phyloP scores from a whole-genome alignment of 108 stramenopile species.

The Fistulifera pelliculosa region DNA sequence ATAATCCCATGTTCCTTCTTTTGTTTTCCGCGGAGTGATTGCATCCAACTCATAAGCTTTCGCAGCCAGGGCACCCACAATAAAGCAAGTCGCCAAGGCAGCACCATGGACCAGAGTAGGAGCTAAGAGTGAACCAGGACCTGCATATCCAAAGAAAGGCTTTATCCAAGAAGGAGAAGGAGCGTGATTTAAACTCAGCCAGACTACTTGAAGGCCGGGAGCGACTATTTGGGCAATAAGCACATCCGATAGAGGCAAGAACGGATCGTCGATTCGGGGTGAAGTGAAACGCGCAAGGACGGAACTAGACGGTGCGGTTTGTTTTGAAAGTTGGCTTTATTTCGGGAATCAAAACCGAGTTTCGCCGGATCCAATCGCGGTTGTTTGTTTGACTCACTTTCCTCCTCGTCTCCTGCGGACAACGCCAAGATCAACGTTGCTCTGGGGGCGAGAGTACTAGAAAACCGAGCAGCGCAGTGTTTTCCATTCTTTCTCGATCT shows the following conservation, averaged over 20 bases:
- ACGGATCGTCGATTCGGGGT: slow-evolving; percentile 66
- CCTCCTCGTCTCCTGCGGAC: too few relatives aligned
- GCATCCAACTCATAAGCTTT: slow-evolving; percentile 50
- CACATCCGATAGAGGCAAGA: slow-evolving; percentile 57
- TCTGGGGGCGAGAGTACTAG: too few relatives aligned
- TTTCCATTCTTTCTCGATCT: too few relatives aligned
- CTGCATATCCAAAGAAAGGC: slow-evolving; percentile 35
- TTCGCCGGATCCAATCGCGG: background rate
- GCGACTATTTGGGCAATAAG: slow-evolving; percentile 61
- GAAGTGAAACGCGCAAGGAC: slow-evolving; percentile 43
- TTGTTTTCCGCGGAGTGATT: background rate
- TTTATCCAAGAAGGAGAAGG: slow-evolving; percentile 67
- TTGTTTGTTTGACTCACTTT: background rate
- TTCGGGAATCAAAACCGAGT: slow-evolving; percentile 4
- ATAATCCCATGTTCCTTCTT: background rate
- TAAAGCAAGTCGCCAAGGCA: slow-evolving; percentile 68
- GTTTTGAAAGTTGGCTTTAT: background rate
- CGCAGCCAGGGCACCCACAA: slow-evolving; percentile 60
- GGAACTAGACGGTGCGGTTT: too few relatives aligned
- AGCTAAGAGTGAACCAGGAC: slow-evolving; percentile 53
- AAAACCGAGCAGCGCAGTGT: too few relatives aligned
- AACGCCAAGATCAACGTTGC: too few relatives aligned
- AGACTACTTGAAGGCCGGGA: slow-evolving; percentile 57
- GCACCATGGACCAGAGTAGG: slow-evolving; percentile 75
- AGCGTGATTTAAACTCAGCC: slow-evolving; percentile 27